phyloP scores from a whole-genome alignment of 2,329 filamentous ascomycete genomes.

The Fusarium robinianum region DNA sequence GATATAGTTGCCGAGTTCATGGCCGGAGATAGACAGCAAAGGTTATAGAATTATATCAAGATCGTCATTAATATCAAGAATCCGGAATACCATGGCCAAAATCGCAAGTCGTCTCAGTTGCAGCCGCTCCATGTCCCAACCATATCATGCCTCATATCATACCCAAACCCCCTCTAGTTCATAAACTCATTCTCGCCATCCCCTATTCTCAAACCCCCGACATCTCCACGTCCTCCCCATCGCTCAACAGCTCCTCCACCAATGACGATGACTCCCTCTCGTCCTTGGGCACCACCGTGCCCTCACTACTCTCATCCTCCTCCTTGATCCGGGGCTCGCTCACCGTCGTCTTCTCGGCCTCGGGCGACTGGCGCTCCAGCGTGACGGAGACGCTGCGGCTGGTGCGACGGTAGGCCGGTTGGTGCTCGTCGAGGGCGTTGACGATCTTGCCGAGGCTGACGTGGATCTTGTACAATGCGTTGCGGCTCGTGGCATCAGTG shows the following conservation, averaged over 20 bases:
- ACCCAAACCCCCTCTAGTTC: conserved; percentile 26
- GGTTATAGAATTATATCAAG: conserved; percentile 16
- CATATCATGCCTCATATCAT: conserved; percentile 24
- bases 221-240: conserved; percentile 47
- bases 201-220: conserved; percentile 30
- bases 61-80: too few species aligned
- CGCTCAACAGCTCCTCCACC: conserved; percentile 47
- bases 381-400: conserved; percentile 52
- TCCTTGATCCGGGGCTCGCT: conserved; percentile 54
- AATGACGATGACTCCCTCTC: conserved; percentile 44
- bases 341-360: conserved; percentile 48
- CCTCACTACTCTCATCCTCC: conserved; percentile 50
- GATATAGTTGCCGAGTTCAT: not conserved
- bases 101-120: conserved; percentile 15
- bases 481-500: conserved; percentile 64
- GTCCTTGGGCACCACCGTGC: conserved; percentile 39
- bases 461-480: conserved; percentile 70
- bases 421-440: conserved; percentile 58
- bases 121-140: conserved; percentile 12
- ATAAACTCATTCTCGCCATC: conserved; percentile 29
- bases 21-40: conserved; percentile 5
- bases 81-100: conserved; percentile 22
- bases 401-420: conserved; percentile 44
- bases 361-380: conserved; percentile 37
- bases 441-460: conserved; percentile 70